Percentiles rank a stretch among this genome's conserved stretches.
Evolutionary conservation across 2,329 filamentous ascomycete genomes (phyloP).

Genomic region (Magnaporthiopsis rhizophila): DNA sequence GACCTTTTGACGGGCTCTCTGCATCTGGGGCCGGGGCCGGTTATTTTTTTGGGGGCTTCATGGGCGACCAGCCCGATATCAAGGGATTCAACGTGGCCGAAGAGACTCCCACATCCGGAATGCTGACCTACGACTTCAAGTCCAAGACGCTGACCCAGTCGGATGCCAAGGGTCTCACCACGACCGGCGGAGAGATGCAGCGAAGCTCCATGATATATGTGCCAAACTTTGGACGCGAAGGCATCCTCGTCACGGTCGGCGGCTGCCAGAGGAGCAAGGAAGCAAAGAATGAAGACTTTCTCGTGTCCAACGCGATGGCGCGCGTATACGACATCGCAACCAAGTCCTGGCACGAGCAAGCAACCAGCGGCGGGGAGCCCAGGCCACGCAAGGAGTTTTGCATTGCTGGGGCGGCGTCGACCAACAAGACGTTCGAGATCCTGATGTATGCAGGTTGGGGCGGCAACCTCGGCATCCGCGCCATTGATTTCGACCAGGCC

Average conservation of each 20-base stretch:
- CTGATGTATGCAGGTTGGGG: slow-evolving; percentile 18
- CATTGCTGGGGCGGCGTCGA: slow-evolving; percentile 15
- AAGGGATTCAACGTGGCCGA: neutral
- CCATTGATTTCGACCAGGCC: slow-evolving; percentile 15
- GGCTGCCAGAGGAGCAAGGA: slow-evolving; percentile 7
- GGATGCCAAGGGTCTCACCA: neutral
- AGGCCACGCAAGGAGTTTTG: slow-evolving; percentile 15
- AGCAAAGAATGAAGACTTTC: neutral
- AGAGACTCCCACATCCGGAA: neutral
- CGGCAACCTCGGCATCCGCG: slow-evolving; percentile 11
- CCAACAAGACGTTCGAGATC: slow-evolving; percentile 17
- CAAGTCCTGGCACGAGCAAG: slow-evolving; percentile 16
- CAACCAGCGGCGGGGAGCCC: slow-evolving; percentile 13
- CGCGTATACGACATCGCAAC: slow-evolving; percentile 13
- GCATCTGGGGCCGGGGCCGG: slow-evolving; percentile 13
- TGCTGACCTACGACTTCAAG: slow-evolving; percentile 13
- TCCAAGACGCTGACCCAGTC: slow-evolving; percentile 8
- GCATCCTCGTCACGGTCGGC: slow-evolving; percentile 14
- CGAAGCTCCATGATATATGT: slow-evolving; percentile 11
- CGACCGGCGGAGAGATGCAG: neutral
- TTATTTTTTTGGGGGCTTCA: slow-evolving; percentile 13
- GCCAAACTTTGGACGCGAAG: slow-evolving; percentile 14
- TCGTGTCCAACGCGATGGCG: slow-evolving; percentile 11
- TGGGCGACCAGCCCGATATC: neutral
- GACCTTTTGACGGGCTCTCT: slow-evolving; percentile 11